phyloP scores from a whole-genome alignment of 2,329 filamentous ascomycete genomes.

The Colletotrichum kahawae region DNA sequence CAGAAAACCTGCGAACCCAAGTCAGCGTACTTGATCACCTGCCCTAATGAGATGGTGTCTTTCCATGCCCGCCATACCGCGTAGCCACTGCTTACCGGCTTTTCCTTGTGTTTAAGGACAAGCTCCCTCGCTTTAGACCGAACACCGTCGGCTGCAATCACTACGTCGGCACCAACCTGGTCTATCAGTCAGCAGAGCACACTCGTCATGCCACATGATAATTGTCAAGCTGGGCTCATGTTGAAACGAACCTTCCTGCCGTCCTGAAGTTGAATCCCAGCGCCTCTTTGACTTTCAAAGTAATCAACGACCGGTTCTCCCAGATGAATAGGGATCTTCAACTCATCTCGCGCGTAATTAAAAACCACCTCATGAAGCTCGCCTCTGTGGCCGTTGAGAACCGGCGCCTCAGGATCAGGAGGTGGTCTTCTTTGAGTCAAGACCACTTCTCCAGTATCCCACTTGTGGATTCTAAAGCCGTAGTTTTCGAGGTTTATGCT shows the following conservation, averaged over 20 bases:
- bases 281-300: background rate
- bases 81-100: background rate
- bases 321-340: background rate
- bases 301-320: background rate
- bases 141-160: background rate
- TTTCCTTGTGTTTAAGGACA: background rate
- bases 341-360: conserved; percentile 57
- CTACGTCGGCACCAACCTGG: background rate
- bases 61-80: background rate
- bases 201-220: background rate
- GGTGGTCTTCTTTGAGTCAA: conserved; percentile 57
- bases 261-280: background rate
- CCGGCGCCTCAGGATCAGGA: conserved; percentile 51
- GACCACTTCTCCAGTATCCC: conserved; percentile 46
- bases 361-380: conserved; percentile 66
- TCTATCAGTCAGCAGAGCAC: rapidly evolving
- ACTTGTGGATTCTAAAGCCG: conserved; percentile 68
- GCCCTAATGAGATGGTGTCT: rapidly evolving
- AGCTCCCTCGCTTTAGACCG: background rate
- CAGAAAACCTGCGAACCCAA: background rate
- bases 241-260: background rate
- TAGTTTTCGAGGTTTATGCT: conserved; percentile 34
- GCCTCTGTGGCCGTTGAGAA: conserved; percentile 65
- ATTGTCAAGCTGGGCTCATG: rapidly evolving
- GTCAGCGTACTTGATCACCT: background rate